Evolutionary conservation across 805 yeast species (phyloP), one percentile per base, ranked within the genome.

Genomic region (Naumovozyma castellii): DNA sequence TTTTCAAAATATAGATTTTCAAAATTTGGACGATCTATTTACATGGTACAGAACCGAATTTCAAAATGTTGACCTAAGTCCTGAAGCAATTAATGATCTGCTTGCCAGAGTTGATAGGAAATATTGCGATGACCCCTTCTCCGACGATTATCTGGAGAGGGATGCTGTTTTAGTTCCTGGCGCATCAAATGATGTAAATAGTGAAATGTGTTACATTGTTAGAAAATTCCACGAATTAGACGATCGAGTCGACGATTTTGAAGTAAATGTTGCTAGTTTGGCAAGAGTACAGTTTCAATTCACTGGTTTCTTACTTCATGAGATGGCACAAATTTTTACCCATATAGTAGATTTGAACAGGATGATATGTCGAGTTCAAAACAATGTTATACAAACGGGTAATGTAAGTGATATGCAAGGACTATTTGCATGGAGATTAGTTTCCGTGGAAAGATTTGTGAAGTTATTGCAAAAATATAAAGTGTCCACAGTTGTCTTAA

Each of bases 241-340:
- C 40, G 62, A 59, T 31, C 50, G 61, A 10, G 51, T 57, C 3
- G 56, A 54, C 34, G 65, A 60, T 42, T 60, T 60, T 43, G 64
- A 60, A 42, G 62, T 57, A 1, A 60, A 60, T 37, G 62, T 60
- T 16, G 61, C 64, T 15, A 59, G 64, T 40, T 46, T 60, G 36
- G 61, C 61, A n/a, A 44, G 65, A 30, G 55, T 60, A 12, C 64
- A 60, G 40, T 59, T 56, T 33, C 65, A 60, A 40, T 60, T 57
- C 39, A 57, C 64, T 4, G 65, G 65, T 1, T 58, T 57, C 38
- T 37, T 60, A 14, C 40, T 60, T 4, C 61, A 57, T 37, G 62
- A 58, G 41, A 60, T 60, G 65, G 50, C 60, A 4, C 60, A 57
- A 32, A 50, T 55, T 6, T 54, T 55, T 39, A 47, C 52, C 32